Conservation (phyloP, 306 rosid genomes). For the Quercus alba region DNA sequence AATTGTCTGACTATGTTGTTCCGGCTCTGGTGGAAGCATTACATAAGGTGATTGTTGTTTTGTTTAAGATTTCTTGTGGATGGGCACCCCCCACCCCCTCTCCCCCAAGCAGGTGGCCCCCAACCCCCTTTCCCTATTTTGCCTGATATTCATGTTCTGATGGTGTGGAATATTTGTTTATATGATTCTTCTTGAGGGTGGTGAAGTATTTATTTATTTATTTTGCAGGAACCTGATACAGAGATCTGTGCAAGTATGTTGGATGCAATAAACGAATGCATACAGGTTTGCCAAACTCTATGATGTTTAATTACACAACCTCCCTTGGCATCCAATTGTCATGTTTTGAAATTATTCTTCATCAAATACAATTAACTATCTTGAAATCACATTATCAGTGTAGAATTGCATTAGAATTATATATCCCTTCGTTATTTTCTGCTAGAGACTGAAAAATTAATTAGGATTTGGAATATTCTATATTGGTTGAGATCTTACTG, state of each 20-base stretch:
- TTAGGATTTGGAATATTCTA: no score
- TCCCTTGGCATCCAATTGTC: not conserved
- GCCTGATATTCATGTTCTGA: not conserved
- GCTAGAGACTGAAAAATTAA: no score
- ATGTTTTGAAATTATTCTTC: not conserved
- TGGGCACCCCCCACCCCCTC: no score
- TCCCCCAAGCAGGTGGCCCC: no score
- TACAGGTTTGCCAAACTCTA: slow-evolving; percentile 60
- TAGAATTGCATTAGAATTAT: not conserved
- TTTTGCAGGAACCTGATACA: slow-evolving; percentile 93
- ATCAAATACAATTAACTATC: not conserved
- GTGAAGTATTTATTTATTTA: slow-evolving; percentile 21
- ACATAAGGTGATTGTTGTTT: slow-evolving; percentile 60
- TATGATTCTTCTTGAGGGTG: not conserved
- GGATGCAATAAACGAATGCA: slow-evolving; percentile 88
- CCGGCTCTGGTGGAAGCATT: slow-evolving; percentile 98
- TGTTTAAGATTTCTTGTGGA: not conserved
- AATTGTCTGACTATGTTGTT: slow-evolving; percentile 75
- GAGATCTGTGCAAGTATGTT: slow-evolving; percentile 95
- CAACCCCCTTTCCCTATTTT: not conserved
- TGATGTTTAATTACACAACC: not conserved
- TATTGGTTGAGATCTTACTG: no score
- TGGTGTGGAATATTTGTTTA: not conserved
- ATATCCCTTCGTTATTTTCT: not conserved
- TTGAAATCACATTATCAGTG: not conserved